Evolutionary conservation across 2,329 filamentous ascomycete genomes (phyloP), one percentile per base, ranked within the genome.

Genomic region (Colletotrichum sp.): DNA sequence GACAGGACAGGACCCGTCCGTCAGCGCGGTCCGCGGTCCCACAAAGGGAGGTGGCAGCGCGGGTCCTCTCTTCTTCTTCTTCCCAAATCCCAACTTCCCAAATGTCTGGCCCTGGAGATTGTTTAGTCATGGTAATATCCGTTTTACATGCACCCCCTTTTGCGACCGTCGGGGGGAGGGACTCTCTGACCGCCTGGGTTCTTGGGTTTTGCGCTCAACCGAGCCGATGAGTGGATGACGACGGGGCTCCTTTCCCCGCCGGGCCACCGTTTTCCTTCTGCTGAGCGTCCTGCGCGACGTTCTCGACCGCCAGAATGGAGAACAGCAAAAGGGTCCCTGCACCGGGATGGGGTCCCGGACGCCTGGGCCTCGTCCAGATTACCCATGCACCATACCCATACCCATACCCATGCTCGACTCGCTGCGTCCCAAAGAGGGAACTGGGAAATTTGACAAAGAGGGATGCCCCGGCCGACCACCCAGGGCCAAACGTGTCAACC

Each of bases 401-500:
- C 36, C 36, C 36, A 39, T 39, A 39, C 18, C 39, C 39, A 48
- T 48, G 43, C n/a, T 52, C 43, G 10, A 52, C 43, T 52, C 43
- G 43, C 43, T 43, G 18, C n/a, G 16, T 52, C 28, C 21, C 30
- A 21, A 12, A 28, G 59, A 65, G 13, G n/a, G 18, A 55, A 72
- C 32, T 55, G 59, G 34, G 28, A 52, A 52, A 61, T 63, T 60
- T 75, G 52, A 64, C 26, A 32, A 72, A 72, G 30, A 36, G 69
- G 73, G 69, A 68, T 75, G 32, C n/a, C 69, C 72, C 68, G 24
- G 72, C 68, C 43, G 43, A 21, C n/a, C 43, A 13, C 10, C 43
- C 43, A 69, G 68, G 39, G 30, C 72, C 52, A 57, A 66, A 55
- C 72, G 61, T 74, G 68, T 75, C 63, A 75, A 72, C 63, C 36